Evolutionary conservation across 2,329 filamentous ascomycete genomes (phyloP), one percentile per base, ranked within the genome.

Genomic region (Phaeosphaeria sp.): DNA sequence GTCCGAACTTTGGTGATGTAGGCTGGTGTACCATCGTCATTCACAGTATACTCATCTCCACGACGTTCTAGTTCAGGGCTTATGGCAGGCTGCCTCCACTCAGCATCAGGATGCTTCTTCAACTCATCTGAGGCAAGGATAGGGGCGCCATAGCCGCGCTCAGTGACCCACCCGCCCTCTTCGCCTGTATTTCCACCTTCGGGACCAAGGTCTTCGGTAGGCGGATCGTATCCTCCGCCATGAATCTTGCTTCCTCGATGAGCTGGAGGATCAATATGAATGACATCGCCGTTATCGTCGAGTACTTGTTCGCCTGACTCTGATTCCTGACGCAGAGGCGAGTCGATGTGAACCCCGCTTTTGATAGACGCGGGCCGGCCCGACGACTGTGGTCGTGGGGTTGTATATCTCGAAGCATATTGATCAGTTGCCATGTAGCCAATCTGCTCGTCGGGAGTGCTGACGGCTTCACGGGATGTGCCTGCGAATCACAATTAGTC

Each of bases 111-210:
- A 54, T 90, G 86, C 76, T 93, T 94, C 57, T 87, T 84, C 27
- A 96, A 84, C 78, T 98, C 93, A 72, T 98, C 95, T 1, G 91
- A 85, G 7, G 95, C 95, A 50, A 99, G 81, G 63, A 99, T 97
- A 0, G 94, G 93, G 25, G 89, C 88, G 39, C 85, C 85, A 71
- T 90, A 89, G 18, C 85, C 84, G 53, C 84, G 81, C 30, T 90
- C 86, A 18, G 85, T 85, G 43, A 84, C 80, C 55, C 83, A 85
- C 6, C 79, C 80, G 13, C 81, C 82, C 55, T 81, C 77, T 39
- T 78, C 75, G 36, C 76, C 73, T 9, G 78, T 77, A 62, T 83
- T 82, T 10, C 78, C 79, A 42, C 78, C 79, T 59, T 78, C 69
- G 2, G 77, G 76, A 33, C 81, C 80, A 55, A 84, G 77, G 52